phyloP scores from a whole-genome alignment of 352 stramenopile species.

The Peronospora destructor region DNA sequence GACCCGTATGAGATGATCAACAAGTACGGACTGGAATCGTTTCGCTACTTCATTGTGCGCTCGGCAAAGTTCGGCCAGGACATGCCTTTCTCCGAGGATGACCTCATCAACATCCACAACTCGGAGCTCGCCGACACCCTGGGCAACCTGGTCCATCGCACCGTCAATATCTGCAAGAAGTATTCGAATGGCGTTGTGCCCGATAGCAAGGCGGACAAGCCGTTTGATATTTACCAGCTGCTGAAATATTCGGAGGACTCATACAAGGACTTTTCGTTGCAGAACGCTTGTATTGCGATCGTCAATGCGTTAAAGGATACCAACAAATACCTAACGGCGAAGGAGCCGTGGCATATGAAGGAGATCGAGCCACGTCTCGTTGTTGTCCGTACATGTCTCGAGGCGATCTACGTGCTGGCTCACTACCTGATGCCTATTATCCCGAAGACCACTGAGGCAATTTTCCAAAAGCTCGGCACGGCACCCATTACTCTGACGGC shows the following conservation, averaged over 20 bases:
- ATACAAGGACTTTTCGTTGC: conserved; percentile 91
- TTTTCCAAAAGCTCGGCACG: conserved; percentile 94
- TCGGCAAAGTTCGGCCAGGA: conserved; percentile 94
- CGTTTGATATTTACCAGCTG: conserved; percentile 85
- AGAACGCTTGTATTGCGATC: conserved; percentile 84
- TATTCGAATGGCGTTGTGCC: conserved; percentile 89
- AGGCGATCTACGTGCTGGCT: conserved; percentile 94
- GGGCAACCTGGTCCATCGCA: conserved; percentile 96
- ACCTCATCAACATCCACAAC: conserved; percentile 97
- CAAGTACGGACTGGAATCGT: conserved; percentile 92
- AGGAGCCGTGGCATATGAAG: conserved; percentile 96
- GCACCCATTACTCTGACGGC: conserved; percentile 60
- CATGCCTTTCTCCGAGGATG: conserved; percentile 88
- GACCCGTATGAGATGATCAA: conserved; percentile 93
- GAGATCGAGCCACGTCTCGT: conserved; percentile 85
- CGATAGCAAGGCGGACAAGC: conserved; percentile 41
- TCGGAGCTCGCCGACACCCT: conserved; percentile 89
- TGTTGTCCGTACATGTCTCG: conserved; percentile 92
- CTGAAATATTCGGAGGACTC: conserved; percentile 78
- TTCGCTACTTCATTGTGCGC: conserved; percentile 91
- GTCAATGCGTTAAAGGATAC: conserved; percentile 90
- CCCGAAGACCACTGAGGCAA: conserved; percentile 80
- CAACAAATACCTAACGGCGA: conserved; percentile 97
- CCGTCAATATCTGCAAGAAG: conserved; percentile 93
- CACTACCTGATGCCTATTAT: conserved; percentile 95